phyloP scores from a whole-genome alignment of 306 rosid genomes.

The Prosopis cineraria region DNA sequence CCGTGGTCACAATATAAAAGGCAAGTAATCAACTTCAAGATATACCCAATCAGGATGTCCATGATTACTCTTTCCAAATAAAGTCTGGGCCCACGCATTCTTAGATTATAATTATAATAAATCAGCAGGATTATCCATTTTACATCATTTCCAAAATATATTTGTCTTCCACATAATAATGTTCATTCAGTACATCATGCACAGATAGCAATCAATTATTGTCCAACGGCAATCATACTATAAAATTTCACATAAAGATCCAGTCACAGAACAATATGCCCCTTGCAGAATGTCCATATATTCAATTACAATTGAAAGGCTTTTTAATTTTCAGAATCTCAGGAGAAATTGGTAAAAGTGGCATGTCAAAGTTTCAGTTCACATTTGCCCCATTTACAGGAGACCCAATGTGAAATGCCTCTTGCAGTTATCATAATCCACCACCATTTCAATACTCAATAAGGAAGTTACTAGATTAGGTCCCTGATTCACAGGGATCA shows the following conservation, averaged over 20 bases:
- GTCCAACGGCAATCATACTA: neutral
- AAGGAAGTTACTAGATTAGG: no score
- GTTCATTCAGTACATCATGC: neutral
- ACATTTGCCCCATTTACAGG: no score
- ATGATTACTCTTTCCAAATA: constrained; percentile 22
- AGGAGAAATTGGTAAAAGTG: no score
- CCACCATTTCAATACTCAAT: no score
- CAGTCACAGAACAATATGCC: neutral
- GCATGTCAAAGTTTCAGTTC: no score
- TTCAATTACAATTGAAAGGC: neutral
- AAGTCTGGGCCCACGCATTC: constrained; percentile 17
- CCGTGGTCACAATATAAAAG: constrained; percentile 15
- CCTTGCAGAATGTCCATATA: neutral
- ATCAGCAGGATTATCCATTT: constrained; percentile 13
- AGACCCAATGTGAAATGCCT: no score
- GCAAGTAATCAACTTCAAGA: constrained; percentile 6
- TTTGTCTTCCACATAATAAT: neutral
- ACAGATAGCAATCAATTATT: neutral
- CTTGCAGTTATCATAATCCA: no score
- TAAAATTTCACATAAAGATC: neutral
- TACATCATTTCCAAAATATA: neutral
- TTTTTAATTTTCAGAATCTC: no score
- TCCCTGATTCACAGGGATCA: no score
- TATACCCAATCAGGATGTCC: constrained; percentile 1
- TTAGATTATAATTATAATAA: neutral